Percentiles rank a stretch among this genome's conserved stretches.
phyloP scores from a whole-genome alignment of 2,329 filamentous ascomycete species.

The Massarina eburnea region DNA sequence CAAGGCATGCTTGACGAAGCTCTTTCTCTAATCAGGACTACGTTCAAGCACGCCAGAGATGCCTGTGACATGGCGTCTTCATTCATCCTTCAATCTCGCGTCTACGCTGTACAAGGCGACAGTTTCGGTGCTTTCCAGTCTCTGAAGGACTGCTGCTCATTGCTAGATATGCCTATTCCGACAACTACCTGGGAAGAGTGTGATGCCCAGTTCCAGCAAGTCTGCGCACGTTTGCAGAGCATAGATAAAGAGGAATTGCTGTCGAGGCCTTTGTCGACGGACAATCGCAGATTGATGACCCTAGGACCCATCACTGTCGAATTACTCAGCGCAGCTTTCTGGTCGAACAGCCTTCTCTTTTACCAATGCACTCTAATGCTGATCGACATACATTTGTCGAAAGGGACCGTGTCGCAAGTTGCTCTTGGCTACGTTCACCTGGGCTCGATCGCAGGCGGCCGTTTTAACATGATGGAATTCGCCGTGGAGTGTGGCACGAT shows the following conservation, averaged over 20 bases:
- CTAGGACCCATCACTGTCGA: conserved; percentile 72
- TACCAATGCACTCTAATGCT: conserved; percentile 71
- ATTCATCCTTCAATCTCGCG: conserved; percentile 79
- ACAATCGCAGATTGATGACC: conserved; percentile 60
- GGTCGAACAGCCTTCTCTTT: conserved; percentile 71
- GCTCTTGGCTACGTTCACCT: conserved; percentile 69
- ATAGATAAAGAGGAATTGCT: conserved; percentile 56
- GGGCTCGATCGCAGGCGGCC: conserved; percentile 65
- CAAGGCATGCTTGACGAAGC: conserved; percentile 72
- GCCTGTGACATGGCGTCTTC: conserved; percentile 80
- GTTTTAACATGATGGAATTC: conserved; percentile 71
- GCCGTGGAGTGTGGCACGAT: conserved; percentile 66
- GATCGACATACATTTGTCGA: conserved; percentile 64
- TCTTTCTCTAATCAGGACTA: conserved; percentile 65
- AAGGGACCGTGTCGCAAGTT: conserved; percentile 69
- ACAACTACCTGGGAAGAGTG: conserved; percentile 73
- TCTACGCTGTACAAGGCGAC: conserved; percentile 74
- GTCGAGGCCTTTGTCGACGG: conserved; percentile 36
- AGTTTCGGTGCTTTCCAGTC: conserved; percentile 67
- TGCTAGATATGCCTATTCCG: conserved; percentile 68
- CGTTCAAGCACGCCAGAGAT: conserved; percentile 70
- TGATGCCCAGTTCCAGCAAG: conserved; percentile 69
- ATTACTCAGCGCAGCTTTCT: conserved; percentile 70
- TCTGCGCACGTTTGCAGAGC: conserved; percentile 32
- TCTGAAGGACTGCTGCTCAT: conserved; percentile 68